Evolutionary conservation across 192 early-diverging fungal species (phyloP), one percentile per base, ranked within the genome.

Genomic region (Linnemannia zychae): DNA sequence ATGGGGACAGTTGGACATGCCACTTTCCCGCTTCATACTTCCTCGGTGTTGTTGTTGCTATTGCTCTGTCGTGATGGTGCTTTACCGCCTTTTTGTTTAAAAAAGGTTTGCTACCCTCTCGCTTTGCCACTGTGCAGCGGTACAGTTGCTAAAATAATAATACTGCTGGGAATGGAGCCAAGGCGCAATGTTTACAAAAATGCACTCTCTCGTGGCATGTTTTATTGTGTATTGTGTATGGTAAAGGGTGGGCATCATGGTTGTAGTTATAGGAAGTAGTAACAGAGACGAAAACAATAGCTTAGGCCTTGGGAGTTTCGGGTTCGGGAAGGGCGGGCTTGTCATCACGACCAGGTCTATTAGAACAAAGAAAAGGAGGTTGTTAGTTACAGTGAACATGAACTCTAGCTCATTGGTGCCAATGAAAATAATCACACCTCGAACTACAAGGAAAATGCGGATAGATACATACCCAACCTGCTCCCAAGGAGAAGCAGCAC

Each of bases 401-500:
- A 33, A 46, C 38, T 4, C 3, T 46, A 31, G 22, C 31, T 3
- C 11, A 13, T 13, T 28, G 24, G 11, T 11, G 11, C 57, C 24
- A 63, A 31, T 28, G 28, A 15, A n/a, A 18, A 68, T 38, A 40
- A 38, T 36, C 36, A 31, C 11, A 33, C 38, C 67, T 40, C 15
- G 20, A 5, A 68, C 53, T 15, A 36, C 9, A 11, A n/a, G 22
- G 67, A 31, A 63, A 60, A 31, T 44, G 9, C 40, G 9, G 13
- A 20, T 28, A 63, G 24, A 31, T 63, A 67, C 83, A 47, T 76
- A 85, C 83, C 95, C 95, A 46, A 91, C 93, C 84, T 95, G 94
- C 86, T 95, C 98, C 98, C 98, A 99, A 24, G 98, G 97, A 72
- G 96, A 97, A 75, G 95, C 92, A 86, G 96, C 96, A 11, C 91